A percentile compares a stretch with the other conserved stretches of the same genome.
Evolutionary conservation across 2,329 filamentous ascomycete species (phyloP).

Genomic region (Fusarium burgessii): DNA sequence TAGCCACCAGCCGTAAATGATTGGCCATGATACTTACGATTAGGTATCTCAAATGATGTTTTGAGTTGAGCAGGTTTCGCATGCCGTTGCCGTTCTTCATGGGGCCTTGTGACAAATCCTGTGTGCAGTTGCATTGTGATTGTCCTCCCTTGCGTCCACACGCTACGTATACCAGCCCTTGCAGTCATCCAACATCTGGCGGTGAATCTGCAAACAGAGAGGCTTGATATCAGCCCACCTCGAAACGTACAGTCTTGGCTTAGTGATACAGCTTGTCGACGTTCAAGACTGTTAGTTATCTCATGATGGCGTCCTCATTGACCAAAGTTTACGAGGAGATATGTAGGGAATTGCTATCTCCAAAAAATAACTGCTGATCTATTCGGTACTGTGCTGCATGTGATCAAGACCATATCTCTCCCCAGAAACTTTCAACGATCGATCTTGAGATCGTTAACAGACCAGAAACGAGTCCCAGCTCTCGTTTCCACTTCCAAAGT

Average conservation of each 20-base stretch:
- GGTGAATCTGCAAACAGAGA: slow-evolving; percentile 43
- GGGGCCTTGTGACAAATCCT: slow-evolving; percentile 24
- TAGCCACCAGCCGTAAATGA: slow-evolving; percentile 2
- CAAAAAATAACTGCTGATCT: slow-evolving; percentile 1
- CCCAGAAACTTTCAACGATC: slow-evolving; percentile 18
- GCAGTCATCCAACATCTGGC: slow-evolving; percentile 32
- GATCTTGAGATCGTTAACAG: slow-evolving; percentile 39
- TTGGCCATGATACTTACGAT: slow-evolving; percentile 9
- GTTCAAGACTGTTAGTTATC: slow-evolving; percentile 29
- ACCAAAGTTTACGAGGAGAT: neutral
- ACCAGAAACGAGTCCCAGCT: slow-evolving; percentile 40
- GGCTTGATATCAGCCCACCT: slow-evolving; percentile 31
- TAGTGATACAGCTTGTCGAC: slow-evolving; percentile 9
- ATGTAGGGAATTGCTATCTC: slow-evolving; percentile 1
- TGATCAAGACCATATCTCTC: slow-evolving; percentile 30
- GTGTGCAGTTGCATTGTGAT: slow-evolving; percentile 9
- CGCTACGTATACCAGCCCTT: slow-evolving; percentile 30
- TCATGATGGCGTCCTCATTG: slow-evolving; percentile 5
- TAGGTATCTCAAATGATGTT: neutral
- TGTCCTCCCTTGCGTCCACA: slow-evolving; percentile 41
- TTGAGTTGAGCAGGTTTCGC: neutral
- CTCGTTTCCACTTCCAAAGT: slow-evolving; percentile 36
- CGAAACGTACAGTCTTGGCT: slow-evolving; percentile 27
- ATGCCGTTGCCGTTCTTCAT: slow-evolving; percentile 11
- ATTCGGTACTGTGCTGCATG: slow-evolving; percentile 32